Evolutionary conservation across 2,329 filamentous ascomycete species (phyloP).

Genomic region (Colletotrichum sp.): DNA sequence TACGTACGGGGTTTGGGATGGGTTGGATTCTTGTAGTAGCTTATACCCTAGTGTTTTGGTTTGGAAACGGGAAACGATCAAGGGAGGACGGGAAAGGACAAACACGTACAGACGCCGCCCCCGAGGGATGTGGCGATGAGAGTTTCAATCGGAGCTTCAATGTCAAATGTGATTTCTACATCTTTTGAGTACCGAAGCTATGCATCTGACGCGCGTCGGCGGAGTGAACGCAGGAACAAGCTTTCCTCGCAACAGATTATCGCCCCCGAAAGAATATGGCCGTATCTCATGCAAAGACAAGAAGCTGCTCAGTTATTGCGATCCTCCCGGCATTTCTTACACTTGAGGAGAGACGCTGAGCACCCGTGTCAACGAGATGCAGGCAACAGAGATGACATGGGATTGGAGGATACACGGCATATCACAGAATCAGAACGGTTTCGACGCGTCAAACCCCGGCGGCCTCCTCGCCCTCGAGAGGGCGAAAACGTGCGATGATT

Average conservation of each 20-base stretch:
- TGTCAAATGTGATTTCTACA: neutral
- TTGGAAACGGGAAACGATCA: neutral
- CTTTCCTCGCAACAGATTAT: neutral
- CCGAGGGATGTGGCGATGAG: neutral
- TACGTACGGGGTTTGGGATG: neutral
- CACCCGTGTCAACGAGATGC: neutral
- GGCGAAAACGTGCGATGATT: conserved; percentile 5
- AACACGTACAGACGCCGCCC: neutral
- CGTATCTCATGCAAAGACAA: neutral
- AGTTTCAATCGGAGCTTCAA: neutral
- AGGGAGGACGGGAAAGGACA: neutral
- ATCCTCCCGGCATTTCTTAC: neutral
- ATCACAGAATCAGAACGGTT: neutral
- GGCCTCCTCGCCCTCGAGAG: conserved; percentile 6
- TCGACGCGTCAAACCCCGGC: conserved; percentile 12
- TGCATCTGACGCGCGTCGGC: neutral
- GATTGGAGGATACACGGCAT: neutral
- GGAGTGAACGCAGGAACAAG: neutral
- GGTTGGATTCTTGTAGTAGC: neutral
- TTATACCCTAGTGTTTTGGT: conserved; percentile 19
- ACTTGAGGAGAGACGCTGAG: neutral
- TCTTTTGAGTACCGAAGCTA: neutral
- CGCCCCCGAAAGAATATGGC: neutral
- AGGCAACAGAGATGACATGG: neutral
- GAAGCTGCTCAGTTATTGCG: neutral